phyloP scores from a whole-genome alignment of 345 rosid species.

The Sisymbrium irio region DNA sequence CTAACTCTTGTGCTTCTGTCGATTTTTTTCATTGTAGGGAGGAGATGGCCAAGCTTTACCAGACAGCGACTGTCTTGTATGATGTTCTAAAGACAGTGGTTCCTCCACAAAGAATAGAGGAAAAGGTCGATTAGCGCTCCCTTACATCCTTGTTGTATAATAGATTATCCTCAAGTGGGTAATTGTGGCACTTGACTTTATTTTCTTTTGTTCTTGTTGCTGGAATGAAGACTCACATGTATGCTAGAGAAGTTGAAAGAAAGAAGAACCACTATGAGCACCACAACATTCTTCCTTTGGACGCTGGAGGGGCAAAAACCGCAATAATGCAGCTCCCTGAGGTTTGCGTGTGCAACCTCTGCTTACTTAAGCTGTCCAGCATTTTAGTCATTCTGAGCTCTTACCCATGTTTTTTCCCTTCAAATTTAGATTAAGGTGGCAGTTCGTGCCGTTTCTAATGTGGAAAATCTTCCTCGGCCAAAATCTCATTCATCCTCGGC shows the following conservation, averaged over 20 bases:
- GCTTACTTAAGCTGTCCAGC: neutral
- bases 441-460: conserved; percentile 54
- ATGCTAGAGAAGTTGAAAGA: conserved; percentile 65
- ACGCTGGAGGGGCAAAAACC: conserved; percentile 63
- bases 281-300: conserved; percentile 84
- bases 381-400: conserved; percentile 15
- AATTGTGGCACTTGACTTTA: conserved; percentile 17
- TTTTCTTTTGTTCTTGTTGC: conserved; percentile 3
- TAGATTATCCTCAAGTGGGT: conserved; percentile 17
- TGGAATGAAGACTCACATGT: conserved; percentile 49
- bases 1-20: conserved; percentile 11
- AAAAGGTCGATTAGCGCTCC: conserved; percentile 46
- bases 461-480: conserved; percentile 65
- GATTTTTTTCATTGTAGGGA: conserved; percentile 53
- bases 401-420: conserved; percentile 2
- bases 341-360: conserved; percentile 43
- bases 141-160: neutral
- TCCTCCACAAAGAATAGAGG: conserved; percentile 46
- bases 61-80: conserved; percentile 82
- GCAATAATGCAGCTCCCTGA: conserved; percentile 84
- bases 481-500: conserved; percentile 19
- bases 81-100: conserved; percentile 72
- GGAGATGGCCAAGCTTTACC: conserved; percentile 86
- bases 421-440: conserved; percentile 75
- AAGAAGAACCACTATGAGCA: conserved; percentile 53